Evolutionary conservation across 768 basidiomycete species (phyloP), one percentile per base, ranked within the genome.

Genomic region (Tulasnella calospora): DNA sequence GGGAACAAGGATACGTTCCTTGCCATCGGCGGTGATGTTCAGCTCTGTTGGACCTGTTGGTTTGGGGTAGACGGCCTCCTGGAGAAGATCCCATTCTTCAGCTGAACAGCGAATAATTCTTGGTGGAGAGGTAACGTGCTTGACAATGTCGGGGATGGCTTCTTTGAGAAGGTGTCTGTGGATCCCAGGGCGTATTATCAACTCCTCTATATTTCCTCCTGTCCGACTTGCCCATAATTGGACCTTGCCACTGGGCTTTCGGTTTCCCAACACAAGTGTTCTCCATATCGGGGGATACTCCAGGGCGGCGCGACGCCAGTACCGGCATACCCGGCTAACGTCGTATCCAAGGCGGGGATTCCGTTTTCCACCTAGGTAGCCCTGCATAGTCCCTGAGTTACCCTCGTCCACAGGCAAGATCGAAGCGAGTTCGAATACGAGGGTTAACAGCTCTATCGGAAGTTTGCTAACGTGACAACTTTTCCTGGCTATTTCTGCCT

Each of bases 301-400:
- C 23, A 78, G 5, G 33, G 69, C 77, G 44, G 70, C 77, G 36
- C 70, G 67, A 13, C 77, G 40, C 77, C 77, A 78, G 44, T 78
- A 69, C 27, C 69, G 77, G 46, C 77, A 78, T 7, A 78, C 77
- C n/a, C 70, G 70, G 69, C 77, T 78, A 13, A 51, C 69, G 36
- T 35, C n/a, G 23, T 46, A 36, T 8, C 41, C 69, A 71, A 72
- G 41, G 44, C 46, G 46, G 17, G 35, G 38, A 33, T 75, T 47
- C 46, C 44, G 2, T 35, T 33, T 38, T 75, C 51, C 71, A 72
- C 71, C 44, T 35, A 46, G 36, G 71, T 46, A 72, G 71, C 71
- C 71, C 27, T 23, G n/a, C 44, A 47, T 47, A 12, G 27, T 55
- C 44, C 27, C 73, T 12, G 51, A 67, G 30, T 67, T 74, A n/a